phyloP scores from a whole-genome alignment of 2,329 filamentous ascomycete species.

The Phialocephala subalpina region DNA sequence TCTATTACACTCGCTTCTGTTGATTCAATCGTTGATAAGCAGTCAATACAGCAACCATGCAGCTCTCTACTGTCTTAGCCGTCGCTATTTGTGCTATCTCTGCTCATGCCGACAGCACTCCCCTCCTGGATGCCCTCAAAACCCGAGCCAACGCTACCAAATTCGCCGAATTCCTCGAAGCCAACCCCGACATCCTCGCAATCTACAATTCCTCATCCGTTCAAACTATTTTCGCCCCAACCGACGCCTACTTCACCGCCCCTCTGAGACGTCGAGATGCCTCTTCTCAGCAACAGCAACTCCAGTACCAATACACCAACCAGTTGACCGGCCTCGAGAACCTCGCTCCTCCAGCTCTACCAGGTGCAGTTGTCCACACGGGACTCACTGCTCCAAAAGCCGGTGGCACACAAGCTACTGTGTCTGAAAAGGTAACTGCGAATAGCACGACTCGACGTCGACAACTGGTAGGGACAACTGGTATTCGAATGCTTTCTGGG shows the following conservation, averaged over 20 bases:
- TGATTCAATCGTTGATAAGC: neutral
- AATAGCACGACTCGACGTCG: neutral
- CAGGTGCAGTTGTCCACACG: neutral
- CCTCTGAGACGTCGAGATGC: neutral
- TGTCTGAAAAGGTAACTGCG: neutral
- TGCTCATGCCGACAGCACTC: neutral
- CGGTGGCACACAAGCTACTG: neutral
- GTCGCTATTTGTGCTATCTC: neutral
- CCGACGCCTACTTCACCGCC: constrained; percentile 22
- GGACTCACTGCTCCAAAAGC: neutral
- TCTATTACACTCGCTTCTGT: neutral
- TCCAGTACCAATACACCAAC: constrained; percentile 1
- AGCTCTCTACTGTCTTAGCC: neutral
- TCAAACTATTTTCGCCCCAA: constrained; percentile 40
- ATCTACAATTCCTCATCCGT: constrained; percentile 32
- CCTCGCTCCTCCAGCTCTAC: neutral
- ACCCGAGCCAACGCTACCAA: constrained; percentile 32
- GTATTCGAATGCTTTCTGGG: constrained; percentile 28
- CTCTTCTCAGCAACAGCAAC: constrained; percentile 5
- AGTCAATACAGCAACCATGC: neutral
- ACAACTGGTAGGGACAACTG: neutral
- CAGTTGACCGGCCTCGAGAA: neutral
- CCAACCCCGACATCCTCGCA: constrained; percentile 27
- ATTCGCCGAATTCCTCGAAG: constrained; percentile 37
- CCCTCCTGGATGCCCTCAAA: constrained; percentile 34